A percentile compares a stretch with the other conserved stretches of the same genome.
Conservation (phyloP, 192 early-diverging fungal species). For the Coemansia sp. region DNA sequence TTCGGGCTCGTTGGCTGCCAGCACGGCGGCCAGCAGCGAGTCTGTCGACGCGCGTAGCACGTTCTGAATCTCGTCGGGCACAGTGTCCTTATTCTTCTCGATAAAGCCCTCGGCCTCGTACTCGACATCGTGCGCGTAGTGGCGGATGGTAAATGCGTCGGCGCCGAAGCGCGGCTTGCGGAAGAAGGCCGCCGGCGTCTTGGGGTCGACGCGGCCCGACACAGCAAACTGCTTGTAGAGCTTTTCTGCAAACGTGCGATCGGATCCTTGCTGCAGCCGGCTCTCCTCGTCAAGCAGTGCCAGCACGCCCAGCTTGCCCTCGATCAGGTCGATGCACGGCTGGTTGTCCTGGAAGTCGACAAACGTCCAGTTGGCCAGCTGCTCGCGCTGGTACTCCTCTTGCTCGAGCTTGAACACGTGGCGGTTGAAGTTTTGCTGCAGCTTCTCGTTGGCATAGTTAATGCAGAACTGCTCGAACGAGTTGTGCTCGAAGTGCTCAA, state of each 20-base stretch:
- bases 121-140: slow-evolving; percentile 92
- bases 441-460: slow-evolving; percentile 95
- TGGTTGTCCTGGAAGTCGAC: slow-evolving; percentile 99
- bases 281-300: slow-evolving; percentile 95
- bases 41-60: slow-evolving; percentile 74
- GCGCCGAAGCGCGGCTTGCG: slow-evolving; percentile 90
- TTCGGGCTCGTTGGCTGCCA: slow-evolving; percentile 27
- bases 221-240: slow-evolving; percentile 76
- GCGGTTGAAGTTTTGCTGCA: slow-evolving; percentile 98
- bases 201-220: slow-evolving; percentile 10
- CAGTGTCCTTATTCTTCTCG: slow-evolving; percentile 99
- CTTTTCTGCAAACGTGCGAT: slow-evolving; percentile 82
- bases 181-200: slow-evolving; percentile 57
- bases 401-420: slow-evolving; percentile 99
- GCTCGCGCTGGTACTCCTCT: slow-evolving; percentile 94
- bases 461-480: slow-evolving; percentile 99
- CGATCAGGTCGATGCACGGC: slow-evolving; percentile 98
- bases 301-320: slow-evolving; percentile 90
- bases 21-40: slow-evolving; percentile 77
- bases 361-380: slow-evolving; percentile 92
- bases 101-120: slow-evolving; percentile 95
- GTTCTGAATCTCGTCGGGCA: slow-evolving; percentile 84
- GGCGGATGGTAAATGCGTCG: slow-evolving; percentile 83
- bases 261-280: slow-evolving; percentile 81
- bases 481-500: slow-evolving; percentile 99